Evolutionary conservation across 2,329 filamentous ascomycete species (phyloP), one percentile per base, ranked within the genome.

Genomic region (Colletotrichum tofieldiae): DNA sequence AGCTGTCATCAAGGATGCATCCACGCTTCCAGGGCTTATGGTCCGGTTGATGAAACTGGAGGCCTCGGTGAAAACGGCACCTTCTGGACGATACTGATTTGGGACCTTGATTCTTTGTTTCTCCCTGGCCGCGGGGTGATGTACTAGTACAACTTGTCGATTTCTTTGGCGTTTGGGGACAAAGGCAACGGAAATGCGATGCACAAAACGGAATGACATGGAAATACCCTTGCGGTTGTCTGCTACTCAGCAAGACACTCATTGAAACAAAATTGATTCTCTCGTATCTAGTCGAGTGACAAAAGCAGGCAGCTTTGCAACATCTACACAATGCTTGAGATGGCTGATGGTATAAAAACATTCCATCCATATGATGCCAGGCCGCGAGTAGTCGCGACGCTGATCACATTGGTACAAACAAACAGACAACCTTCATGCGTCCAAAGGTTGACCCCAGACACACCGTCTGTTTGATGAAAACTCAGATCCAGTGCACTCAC

Each of bases 161-260:
- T 32, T 9, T 49, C 18, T 58, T 12, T 59, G 67, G 71, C 67
- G 71, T 73, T 73, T 29, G 43, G 61, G 60, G 64, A 49, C 51
- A 45, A 35, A 23, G 2, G 37, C 37, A 18, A 55, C 23, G 26
- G 60, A 29, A 26, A 35, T 32, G 32, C 6, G 52, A 32, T 32
- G 60, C 45, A 52, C 32, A 26, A 64, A 52, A 64, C 23, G 69
- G 69, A 60, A 67, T 29, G 65, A 59, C 43, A 69, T 54, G 69
- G 70, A 65, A 72, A 72, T 72, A 72, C 70, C 65, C 70, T 72
- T 60, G 66, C 23, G 70, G 45, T 35, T 35, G 47, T 60, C 59
- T 29, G 37, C 26, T 23, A 39, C 35, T 37, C 37, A 47, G 47
- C n/a, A 35, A 56, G 32, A 52, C 60, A 29, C 70, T 60, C 60